These are phyloP conservation scores for Albifimbria verrucaria DNA, from an alignment of 2,329 filamentous ascomycete species.

Conservation along the genomic window DNA sequence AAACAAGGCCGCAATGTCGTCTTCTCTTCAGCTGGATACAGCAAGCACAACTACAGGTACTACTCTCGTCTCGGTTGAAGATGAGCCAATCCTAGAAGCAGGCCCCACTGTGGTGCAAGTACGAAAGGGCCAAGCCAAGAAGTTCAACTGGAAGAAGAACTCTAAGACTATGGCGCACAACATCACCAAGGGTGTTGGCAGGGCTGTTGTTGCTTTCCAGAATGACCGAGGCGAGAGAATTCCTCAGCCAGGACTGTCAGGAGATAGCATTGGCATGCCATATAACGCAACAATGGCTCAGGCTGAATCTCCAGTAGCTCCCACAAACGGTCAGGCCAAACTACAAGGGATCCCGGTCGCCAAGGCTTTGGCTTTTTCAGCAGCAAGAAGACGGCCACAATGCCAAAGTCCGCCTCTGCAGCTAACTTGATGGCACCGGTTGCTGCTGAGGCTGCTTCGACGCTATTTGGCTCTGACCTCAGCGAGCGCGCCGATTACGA, in stretches of 20 bases:
- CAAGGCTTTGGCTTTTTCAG: slow-evolving; percentile 73
- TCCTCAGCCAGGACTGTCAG: slow-evolving; percentile 41
- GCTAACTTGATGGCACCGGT: slow-evolving; percentile 37
- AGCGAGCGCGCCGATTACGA: slow-evolving; percentile 83
- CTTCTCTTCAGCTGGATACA: slow-evolving; percentile 49
- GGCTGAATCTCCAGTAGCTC: slow-evolving; percentile 42
- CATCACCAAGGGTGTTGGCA: slow-evolving; percentile 90
- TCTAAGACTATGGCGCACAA: slow-evolving; percentile 92
- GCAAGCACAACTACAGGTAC: slow-evolving; percentile 54
- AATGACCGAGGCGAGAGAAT: slow-evolving; percentile 54
- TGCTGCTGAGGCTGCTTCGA: slow-evolving; percentile 51
- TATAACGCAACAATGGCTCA: slow-evolving; percentile 65
- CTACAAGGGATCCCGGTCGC: slow-evolving; percentile 33
- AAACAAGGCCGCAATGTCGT: slow-evolving; percentile 46
- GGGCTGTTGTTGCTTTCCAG: slow-evolving; percentile 75
- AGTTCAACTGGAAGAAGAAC: slow-evolving; percentile 99
- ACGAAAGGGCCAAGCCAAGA: slow-evolving; percentile 88
- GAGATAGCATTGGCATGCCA: slow-evolving; percentile 65
- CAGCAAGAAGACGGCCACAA: slow-evolving; percentile 40
- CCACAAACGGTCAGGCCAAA: slow-evolving; percentile 11
- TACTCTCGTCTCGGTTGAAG: slow-evolving; percentile 59
- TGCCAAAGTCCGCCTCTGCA: slow-evolving; percentile 49
- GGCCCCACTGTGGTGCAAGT: slow-evolving; percentile 95
- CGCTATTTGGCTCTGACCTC: slow-evolving; percentile 86
- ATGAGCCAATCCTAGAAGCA: slow-evolving; percentile 64